Conservation (phyloP, 1,284 basidiomycete species). For the Laetiporus sulphureus region DNA sequence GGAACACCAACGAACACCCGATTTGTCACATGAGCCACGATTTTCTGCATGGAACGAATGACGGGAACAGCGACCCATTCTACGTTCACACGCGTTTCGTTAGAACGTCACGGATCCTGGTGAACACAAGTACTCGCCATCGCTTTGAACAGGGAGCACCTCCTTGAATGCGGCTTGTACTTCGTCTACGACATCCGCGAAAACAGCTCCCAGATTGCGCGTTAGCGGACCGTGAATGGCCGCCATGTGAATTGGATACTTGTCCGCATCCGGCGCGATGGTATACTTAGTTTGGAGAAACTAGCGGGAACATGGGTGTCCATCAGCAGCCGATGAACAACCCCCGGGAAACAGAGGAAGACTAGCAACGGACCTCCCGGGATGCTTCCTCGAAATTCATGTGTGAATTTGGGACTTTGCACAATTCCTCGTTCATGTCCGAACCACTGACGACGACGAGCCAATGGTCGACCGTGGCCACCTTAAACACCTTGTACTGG, state of each 20-base stretch:
- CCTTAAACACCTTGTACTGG: constrained; percentile 22
- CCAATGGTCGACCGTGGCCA: constrained; percentile 27
- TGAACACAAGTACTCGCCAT: constrained; percentile 6
- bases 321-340: neutral
- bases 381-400: constrained; percentile 20
- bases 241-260: constrained; percentile 1
- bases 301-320: neutral
- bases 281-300: constrained; percentile 6
- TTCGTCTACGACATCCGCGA: constrained; percentile 15
- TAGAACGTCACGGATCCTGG: neutral
- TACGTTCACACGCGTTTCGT: neutral
- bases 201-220: constrained; percentile 10
- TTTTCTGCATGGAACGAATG: constrained; percentile 31
- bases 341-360: constrained; percentile 17
- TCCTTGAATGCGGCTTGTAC: constrained; percentile 10
- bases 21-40: constrained; percentile 38
- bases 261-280: constrained; percentile 1
- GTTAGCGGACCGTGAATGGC: constrained; percentile 9
- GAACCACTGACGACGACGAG: constrained; percentile 25
- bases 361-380: constrained; percentile 1
- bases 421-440: constrained; percentile 30
- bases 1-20: constrained; percentile 39
- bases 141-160: neutral
- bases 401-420: constrained; percentile 26
- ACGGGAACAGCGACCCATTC: constrained; percentile 24